Evolutionary conservation across 2,329 filamentous ascomycete genomes (phyloP).

Genomic region (Pseudofabraea citricarpa): DNA sequence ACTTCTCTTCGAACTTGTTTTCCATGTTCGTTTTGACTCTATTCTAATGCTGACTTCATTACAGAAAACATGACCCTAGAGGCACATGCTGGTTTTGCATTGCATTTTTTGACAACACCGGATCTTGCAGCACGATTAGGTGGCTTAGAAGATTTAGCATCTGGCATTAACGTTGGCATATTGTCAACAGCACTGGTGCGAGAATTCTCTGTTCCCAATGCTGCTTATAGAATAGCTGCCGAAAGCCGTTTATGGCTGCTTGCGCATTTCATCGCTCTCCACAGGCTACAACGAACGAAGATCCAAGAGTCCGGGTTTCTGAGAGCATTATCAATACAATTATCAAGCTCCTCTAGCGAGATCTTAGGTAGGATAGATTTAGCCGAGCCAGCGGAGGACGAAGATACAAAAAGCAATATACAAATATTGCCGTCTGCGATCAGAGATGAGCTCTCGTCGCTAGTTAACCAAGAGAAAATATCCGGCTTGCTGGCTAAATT

Average conservation of each 20-base stretch:
- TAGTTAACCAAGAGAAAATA: conserved; percentile 74
- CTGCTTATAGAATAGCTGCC: conserved; percentile 14
- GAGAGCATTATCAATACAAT: conserved; percentile 47
- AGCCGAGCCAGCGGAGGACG: conserved; percentile 26
- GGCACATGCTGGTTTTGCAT: conserved; percentile 24
- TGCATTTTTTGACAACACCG: conserved; percentile 25
- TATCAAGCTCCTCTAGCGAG: conserved; percentile 46
- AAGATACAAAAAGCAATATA: conserved; percentile 11
- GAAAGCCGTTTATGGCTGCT: conserved; percentile 56
- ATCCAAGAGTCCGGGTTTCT: conserved; percentile 38
- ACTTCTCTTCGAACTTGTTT: too few species aligned
- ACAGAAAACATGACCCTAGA: conserved; percentile 14
- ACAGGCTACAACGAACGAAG: conserved; percentile 32
- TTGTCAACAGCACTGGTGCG: conserved; percentile 22
- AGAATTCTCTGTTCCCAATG: conserved; percentile 16
- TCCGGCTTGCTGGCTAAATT: conserved; percentile 36
- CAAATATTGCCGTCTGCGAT: conserved; percentile 50
- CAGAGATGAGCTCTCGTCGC: conserved; percentile 58
- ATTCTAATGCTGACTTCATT: background rate
- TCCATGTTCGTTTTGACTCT: too few species aligned
- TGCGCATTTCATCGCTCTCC: conserved; percentile 60
- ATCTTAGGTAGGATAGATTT: conserved; percentile 42
- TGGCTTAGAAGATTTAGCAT: conserved; percentile 18
- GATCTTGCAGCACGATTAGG: conserved; percentile 18
- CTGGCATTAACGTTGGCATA: conserved; percentile 17